Evolutionary conservation across 2,329 filamentous ascomycete genomes (phyloP), one percentile per base, ranked within the genome.

Genomic region (Phyllosticta paracitricarpa): DNA sequence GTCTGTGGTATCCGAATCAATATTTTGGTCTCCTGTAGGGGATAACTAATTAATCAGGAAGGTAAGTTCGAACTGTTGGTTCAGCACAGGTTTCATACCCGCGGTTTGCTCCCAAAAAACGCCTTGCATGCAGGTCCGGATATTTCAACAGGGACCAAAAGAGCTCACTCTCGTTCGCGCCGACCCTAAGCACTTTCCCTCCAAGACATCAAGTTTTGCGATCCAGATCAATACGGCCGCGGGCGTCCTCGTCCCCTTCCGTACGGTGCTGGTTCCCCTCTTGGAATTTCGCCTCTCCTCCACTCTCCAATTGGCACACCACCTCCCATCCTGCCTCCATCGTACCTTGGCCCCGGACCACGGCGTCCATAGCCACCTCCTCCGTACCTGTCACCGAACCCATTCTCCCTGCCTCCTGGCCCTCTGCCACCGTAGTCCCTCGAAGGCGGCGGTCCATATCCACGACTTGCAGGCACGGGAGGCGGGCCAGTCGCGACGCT

Each of bases 261-360:
- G 54, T 61, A 61, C 6, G 54, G 48, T 19, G 59, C 53, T 22
- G 58, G 58, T 12, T 54, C 58, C 35, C 77, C 78, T 40, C 84
- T 80, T 1, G 85, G 85, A 57, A 78, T 79, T 69, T 88, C 85
- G 0, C 86, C 86, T 65, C 86, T 80, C 64, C 83, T 80, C 86
- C 86, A 89, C 67, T 88, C 86, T 1, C 85, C 86, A 53, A 72
- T 72, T 0, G 83, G 80, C 3, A 80, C 66, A 69, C 72, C 75
- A 63, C 61, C 56, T 72, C 73, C 52, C 69, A 70, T 6, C 74
- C 75, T 22, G 72, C 76, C 22, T 76, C 75, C 65, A 74, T 73
- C 52, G 73, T 74, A 40, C 71, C 72, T 58, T 77, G 72, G 14
- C 72, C 72, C 30, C 76, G 68, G 67, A 70, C 64, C 65, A 73